Evolutionary conservation across 208 protist genomes (phyloP), one percentile per base, ranked within the genome.

Genomic region (Acanthamoeba culbertsoni): DNA sequence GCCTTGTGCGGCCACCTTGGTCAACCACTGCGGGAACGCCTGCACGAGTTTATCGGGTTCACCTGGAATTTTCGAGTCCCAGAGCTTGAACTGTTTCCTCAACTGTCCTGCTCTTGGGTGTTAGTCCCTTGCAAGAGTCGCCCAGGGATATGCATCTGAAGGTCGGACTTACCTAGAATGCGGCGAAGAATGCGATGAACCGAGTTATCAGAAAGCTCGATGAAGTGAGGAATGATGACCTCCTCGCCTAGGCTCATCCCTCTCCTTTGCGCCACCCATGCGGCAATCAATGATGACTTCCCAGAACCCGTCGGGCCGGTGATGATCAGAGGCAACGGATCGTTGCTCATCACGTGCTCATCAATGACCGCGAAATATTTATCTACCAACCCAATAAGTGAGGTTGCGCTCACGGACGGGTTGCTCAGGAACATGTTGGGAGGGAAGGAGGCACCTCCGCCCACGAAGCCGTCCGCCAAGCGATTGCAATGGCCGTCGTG

Each of bases 11-110:
- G 79, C 79, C 28, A 46, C 51, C 48, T 89, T 89, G 35, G 45
- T 20, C 42, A 93, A 48, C 59, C 88, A 93, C 46, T 77, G 65
- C 3, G 59, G 71, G 26, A 93, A 84, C n/a, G 59, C 46, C 16
- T 93, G 88, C 16, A 93, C 35, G 10, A 93, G 31, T 35, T 93
- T 84, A 0, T 93, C 88, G 2, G 88, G 71, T 23, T 93, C 88
- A 16, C 33, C 55, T 2, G 53, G 59, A 26, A 77, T 3, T 3
- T 77, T 33, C 53, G 42, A 18, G 40, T 93, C 59, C 0, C n/a
- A 33, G 37, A 93, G 62, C 62, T 77, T 77, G 51, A 93, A 93
- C n/a, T 43, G 43, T 6, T 8, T 43, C 71, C 51, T 93, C 33
- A 93, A 14, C 53, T 93, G 46, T 0, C 62, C 88, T 93, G 37